Conservation (phyloP, 257 asterid species). For the Knoxia roxburghii region DNA sequence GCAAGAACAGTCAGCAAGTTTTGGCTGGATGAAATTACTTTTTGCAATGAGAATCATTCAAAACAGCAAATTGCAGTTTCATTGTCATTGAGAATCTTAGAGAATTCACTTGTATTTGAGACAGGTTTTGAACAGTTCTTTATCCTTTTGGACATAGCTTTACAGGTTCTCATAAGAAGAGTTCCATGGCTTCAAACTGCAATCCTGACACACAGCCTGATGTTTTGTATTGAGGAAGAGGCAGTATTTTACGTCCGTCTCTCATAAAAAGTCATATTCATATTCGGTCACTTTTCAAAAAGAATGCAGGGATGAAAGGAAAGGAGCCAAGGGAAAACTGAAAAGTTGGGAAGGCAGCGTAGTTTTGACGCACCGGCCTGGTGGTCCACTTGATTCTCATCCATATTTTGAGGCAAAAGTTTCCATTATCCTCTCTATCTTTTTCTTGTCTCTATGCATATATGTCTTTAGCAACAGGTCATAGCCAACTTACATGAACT, state of each 20-base stretch:
- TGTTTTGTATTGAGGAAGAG: background rate
- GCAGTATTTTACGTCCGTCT: too few species aligned
- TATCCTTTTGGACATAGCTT: background rate
- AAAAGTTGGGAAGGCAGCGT: slow-evolving; percentile 16
- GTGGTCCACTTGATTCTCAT: slow-evolving; percentile 14
- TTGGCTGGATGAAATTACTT: background rate
- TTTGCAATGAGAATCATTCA: background rate
- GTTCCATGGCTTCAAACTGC: background rate
- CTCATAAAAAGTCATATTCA: too few species aligned
- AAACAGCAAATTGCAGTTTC: background rate
- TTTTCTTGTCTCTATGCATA: background rate
- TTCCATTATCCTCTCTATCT: background rate
- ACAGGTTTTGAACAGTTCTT: background rate
- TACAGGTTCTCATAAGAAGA: background rate
- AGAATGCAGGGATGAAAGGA: background rate
- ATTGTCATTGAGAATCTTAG: background rate
- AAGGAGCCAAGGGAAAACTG: background rate
- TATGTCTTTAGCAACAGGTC: background rate
- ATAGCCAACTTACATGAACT: background rate
- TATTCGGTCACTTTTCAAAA: too few species aligned
- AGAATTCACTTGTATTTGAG: too few species aligned
- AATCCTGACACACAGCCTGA: background rate
- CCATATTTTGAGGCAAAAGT: background rate
- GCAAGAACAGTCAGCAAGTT: too few species aligned
- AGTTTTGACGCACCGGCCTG: slow-evolving; percentile 24